phyloP scores from a whole-genome alignment of 164 flowering plant genomes.

The Pachysandra terminalis region DNA sequence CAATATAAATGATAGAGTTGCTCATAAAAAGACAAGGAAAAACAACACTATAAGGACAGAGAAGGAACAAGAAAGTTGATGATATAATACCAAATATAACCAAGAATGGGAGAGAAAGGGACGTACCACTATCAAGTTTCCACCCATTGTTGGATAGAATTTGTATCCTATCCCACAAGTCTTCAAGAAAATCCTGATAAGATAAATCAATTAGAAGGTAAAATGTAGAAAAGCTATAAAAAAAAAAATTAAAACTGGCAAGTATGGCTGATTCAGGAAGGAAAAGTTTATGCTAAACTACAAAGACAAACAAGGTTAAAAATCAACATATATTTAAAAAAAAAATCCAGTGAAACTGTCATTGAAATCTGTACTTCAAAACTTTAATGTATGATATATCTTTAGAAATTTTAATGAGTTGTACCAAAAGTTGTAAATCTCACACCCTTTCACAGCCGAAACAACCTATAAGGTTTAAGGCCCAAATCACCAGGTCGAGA shows the following conservation, averaged over 20 bases:
- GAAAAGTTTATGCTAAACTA: not conserved
- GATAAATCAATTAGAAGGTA: conserved; percentile 1
- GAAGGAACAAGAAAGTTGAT: not conserved
- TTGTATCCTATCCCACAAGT: conserved; percentile 80
- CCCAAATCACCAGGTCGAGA: not conserved
- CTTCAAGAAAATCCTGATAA: conserved; percentile 89
- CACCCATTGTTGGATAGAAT: conserved; percentile 69
- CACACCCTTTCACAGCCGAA: not conserved
- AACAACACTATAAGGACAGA: not conserved
- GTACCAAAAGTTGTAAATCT: not conserved
- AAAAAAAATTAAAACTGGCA: not conserved
- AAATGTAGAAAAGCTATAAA: not conserved
- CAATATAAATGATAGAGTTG: not conserved
- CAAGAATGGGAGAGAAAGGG: not conserved
- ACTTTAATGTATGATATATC: too few species aligned
- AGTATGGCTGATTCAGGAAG: not conserved
- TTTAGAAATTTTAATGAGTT: too few species aligned
- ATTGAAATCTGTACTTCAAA: not conserved
- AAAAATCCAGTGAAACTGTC: too few species aligned
- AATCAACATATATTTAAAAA: not conserved
- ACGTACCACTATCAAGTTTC: conserved; percentile 90
- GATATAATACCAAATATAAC: not conserved
- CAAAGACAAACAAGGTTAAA: not conserved
- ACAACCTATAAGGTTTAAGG: too few species aligned
- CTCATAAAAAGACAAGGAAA: not conserved